phyloP scores from a whole-genome alignment of 176 grass and related monocot species.

The Lolium multiflorum region DNA sequence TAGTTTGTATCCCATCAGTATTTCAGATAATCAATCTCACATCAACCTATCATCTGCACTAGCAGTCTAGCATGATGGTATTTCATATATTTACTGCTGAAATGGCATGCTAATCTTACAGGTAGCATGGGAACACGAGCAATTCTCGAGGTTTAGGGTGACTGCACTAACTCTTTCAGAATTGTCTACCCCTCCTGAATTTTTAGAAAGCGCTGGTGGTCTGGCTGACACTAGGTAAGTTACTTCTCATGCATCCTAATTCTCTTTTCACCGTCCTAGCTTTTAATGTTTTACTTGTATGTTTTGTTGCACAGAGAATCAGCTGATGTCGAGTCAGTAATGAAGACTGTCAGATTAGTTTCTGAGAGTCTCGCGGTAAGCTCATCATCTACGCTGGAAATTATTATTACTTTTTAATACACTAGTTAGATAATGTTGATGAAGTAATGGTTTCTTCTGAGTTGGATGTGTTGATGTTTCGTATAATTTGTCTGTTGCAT shows the following conservation, averaged over 20 bases:
- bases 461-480: neutral
- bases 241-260: neutral
- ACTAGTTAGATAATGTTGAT: constrained; percentile 11
- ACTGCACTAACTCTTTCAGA: constrained; percentile 94
- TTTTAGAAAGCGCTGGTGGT: constrained; percentile 85
- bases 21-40: neutral
- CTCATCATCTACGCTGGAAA: constrained; percentile 33
- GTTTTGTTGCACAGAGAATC: constrained; percentile 65
- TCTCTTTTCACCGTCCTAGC: constrained; percentile 14
- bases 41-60: neutral
- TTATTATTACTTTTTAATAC: constrained; percentile 10
- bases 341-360: constrained; percentile 85
- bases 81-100: constrained; percentile 13
- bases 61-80: neutral
- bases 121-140: constrained; percentile 99
- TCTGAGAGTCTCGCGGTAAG: constrained; percentile 91
- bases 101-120: constrained; percentile 48
- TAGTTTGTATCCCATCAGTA: constrained; percentile 19
- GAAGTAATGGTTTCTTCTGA: constrained; percentile 3
- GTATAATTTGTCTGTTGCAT: neutral
- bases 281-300: constrained; percentile 25
- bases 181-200: constrained; percentile 81
- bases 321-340: constrained; percentile 65
- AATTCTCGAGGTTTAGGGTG: constrained; percentile 98
- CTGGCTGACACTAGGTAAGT: constrained; percentile 80